These are phyloP conservation scores for Echinosophora koreensis DNA, from an alignment of 306 rosid species.

Conservation along the genomic window DNA sequence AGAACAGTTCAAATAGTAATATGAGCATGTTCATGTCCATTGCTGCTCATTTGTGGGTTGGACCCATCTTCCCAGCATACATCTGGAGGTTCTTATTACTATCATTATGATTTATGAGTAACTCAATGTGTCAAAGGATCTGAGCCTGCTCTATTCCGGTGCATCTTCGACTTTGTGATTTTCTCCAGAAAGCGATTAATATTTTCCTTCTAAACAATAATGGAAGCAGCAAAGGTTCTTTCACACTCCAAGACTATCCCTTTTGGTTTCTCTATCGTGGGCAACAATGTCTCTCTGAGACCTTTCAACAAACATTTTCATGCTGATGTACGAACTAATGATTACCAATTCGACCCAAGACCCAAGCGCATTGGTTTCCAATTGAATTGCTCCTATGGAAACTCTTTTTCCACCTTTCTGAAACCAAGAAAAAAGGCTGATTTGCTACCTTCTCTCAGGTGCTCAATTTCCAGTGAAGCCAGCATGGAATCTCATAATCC, in stretches of 20 bases:
- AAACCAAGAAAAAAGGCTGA: slow-evolving; percentile 49
- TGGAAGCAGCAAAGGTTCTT: slow-evolving; percentile 71
- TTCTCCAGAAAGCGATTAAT: slow-evolving; percentile 21
- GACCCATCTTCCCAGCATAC: slow-evolving; percentile 5
- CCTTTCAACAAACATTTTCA: slow-evolving; percentile 65
- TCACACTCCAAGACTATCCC: slow-evolving; percentile 59
- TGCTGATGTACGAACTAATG: slow-evolving; percentile 34
- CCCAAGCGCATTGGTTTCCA: slow-evolving; percentile 44
- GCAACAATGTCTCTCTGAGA: slow-evolving; percentile 59
- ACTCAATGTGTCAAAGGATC: slow-evolving; percentile 28
- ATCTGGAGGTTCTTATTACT: not conserved
- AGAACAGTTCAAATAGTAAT: not conserved
- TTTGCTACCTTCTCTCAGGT: slow-evolving; percentile 50
- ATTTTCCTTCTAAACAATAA: slow-evolving; percentile 35
- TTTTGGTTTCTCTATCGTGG: slow-evolving; percentile 45
- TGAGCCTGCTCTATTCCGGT: slow-evolving; percentile 12
- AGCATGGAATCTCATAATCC: slow-evolving; percentile 64
- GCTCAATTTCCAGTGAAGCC: slow-evolving; percentile 58
- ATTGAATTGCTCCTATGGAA: slow-evolving; percentile 40
- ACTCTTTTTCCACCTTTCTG: slow-evolving; percentile 33
- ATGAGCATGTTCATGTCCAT: not conserved
- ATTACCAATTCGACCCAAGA: slow-evolving; percentile 45
- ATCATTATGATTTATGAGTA: slow-evolving; percentile 29
- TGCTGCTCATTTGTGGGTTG: slow-evolving; percentile 28
- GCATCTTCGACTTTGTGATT: slow-evolving; percentile 18